Evolutionary conservation across 106 monocot species (phyloP).

Genomic region (Posidonia australis): DNA sequence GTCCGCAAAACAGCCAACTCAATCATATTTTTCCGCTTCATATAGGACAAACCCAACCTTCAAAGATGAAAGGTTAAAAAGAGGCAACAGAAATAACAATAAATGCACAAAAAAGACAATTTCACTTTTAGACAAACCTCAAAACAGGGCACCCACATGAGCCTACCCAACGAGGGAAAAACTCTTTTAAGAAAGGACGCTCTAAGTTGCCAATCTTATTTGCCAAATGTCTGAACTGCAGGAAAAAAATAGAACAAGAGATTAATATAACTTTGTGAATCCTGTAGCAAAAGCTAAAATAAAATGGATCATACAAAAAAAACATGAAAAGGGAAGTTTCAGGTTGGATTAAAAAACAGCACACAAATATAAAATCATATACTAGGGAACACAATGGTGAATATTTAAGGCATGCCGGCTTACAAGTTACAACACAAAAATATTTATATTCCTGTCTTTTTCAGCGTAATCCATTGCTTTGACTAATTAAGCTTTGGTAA

Average conservation of each 20-base stretch:
- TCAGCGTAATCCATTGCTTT: no score
- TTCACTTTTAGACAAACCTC: conserved; percentile 26
- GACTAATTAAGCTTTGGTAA: no score
- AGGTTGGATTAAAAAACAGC: neutral
- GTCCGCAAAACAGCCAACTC: conserved; percentile 77
- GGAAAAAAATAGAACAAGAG: neutral
- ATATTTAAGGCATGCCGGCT: no score
- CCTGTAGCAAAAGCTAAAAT: neutral
- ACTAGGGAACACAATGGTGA: no score
- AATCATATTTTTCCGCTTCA: conserved; percentile 78
- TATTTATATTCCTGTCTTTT: no score
- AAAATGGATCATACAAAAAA: neutral
- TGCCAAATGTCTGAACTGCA: conserved; percentile 90
- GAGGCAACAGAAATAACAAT: neutral
- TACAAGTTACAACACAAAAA: no score
- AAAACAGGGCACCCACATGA: conserved; percentile 83
- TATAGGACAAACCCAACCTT: conserved; percentile 89
- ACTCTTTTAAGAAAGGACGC: conserved; percentile 91
- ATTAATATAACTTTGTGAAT: neutral
- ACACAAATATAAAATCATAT: no score
- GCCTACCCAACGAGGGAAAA: conserved; percentile 95
- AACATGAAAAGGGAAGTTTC: neutral
- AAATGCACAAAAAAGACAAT: no score
- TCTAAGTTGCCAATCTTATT: conserved; percentile 94
- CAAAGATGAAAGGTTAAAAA: neutral